Conservation (phyloP, 2,329 filamentous ascomycete genomes). For the Ilyonectria mors-panacis region DNA sequence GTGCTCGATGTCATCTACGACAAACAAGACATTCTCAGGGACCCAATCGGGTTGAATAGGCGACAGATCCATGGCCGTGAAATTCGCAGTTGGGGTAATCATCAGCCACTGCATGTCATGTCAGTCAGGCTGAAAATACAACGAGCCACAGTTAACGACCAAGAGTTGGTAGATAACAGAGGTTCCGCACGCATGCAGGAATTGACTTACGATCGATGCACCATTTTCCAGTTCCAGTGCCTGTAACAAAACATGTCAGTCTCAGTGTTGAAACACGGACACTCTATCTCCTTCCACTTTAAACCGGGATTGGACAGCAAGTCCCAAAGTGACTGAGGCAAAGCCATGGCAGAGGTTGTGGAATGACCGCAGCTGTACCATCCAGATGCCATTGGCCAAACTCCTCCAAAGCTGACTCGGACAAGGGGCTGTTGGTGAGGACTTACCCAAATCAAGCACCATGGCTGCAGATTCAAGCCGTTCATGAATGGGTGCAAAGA, state of each 20-base stretch:
- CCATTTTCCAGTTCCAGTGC: constrained; percentile 68
- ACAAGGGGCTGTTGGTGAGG: not conserved
- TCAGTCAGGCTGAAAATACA: constrained; percentile 27
- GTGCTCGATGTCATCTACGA: constrained; percentile 67
- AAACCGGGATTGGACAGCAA: not conserved
- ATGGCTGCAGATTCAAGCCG: constrained; percentile 56
- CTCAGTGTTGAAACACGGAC: not conserved
- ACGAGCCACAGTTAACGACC: not conserved
- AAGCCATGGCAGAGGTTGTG: not conserved
- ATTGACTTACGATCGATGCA: constrained; percentile 62
- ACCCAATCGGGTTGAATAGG: constrained; percentile 68
- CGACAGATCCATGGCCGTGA: constrained; percentile 65
- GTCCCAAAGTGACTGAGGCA: not conserved
- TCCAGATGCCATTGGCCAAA: constrained; percentile 9
- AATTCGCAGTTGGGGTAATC: constrained; percentile 60
- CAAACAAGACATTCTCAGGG: constrained; percentile 66
- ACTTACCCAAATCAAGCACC: constrained; percentile 64
- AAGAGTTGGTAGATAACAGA: not conserved
- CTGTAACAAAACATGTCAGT: constrained; percentile 49
- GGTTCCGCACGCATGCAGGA: not conserved
- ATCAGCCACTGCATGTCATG: constrained; percentile 59
- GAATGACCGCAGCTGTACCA: constrained; percentile 4
- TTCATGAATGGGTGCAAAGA: constrained; percentile 61
- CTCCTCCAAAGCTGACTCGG: constrained; percentile 7
- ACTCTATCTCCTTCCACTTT: no score